A percentile compares a stretch with the other conserved stretches of the same genome.
Evolutionary conservation across 495 filamentous ascomycete genomes (phyloP).

Genomic region (Hypoxylon subgilvum): DNA sequence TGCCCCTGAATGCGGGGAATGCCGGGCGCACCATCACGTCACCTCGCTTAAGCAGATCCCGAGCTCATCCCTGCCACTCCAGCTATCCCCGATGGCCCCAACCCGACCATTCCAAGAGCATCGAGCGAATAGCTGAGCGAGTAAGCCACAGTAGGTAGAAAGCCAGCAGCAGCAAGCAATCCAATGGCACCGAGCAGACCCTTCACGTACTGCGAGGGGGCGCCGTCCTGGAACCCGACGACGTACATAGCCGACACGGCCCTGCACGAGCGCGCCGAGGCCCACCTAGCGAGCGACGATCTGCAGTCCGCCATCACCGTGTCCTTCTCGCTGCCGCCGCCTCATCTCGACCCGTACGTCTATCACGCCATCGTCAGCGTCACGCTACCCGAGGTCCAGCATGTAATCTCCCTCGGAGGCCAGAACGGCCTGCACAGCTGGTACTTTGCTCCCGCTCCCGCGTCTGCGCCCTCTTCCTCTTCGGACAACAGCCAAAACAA

Average conservation of each 20-base stretch:
- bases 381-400: constrained; percentile 60
- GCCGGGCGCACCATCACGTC: constrained; percentile 1
- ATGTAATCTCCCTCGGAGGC: constrained; percentile 51
- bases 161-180: too few relatives aligned
- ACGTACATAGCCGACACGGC: constrained; percentile 31
- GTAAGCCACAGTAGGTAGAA: too few relatives aligned
- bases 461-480: constrained; percentile 48
- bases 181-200: constrained; percentile 25
- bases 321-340: constrained; percentile 56
- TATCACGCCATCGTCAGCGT: constrained; percentile 63
- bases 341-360: constrained; percentile 55
- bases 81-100: too few relatives aligned
- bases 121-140: too few relatives aligned
- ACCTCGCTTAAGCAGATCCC: constrained; percentile 7
- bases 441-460: constrained; percentile 57
- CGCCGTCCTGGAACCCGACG: constrained; percentile 34
- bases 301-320: constrained; percentile 55
- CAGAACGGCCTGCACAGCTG: constrained; percentile 50
- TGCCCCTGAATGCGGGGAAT: constrained; percentile 33
- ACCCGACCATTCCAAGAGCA: too few relatives aligned
- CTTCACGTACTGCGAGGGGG: constrained; percentile 38
- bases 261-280: constrained; percentile 37
- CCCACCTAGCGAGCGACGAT: constrained; percentile 48
- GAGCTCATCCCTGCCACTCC: too few relatives aligned
- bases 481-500: constrained; percentile 35